Conservation (phyloP, 352 stramenopile species). For the Phytopythium helicoides region DNA sequence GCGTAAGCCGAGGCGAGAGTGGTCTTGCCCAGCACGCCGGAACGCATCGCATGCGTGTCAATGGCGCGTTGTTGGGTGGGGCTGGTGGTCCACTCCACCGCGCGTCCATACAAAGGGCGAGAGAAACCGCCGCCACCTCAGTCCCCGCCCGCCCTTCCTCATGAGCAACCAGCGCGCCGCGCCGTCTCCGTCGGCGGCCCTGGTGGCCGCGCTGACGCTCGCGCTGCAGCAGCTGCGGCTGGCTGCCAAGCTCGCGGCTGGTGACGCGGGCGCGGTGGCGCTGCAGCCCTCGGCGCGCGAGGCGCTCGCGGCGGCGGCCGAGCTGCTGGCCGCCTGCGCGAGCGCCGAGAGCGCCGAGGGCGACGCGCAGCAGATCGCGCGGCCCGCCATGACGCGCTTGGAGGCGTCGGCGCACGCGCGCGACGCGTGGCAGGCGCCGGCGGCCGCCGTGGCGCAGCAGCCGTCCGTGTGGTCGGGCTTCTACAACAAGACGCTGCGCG, state of each 20-base stretch:
- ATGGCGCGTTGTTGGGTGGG: no score
- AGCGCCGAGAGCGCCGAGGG: slow-evolving; percentile 1
- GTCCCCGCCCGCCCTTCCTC: no score
- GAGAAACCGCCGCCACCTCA: no score
- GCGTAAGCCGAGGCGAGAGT: no score
- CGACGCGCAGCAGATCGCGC: neutral
- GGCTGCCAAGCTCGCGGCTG: slow-evolving; percentile 24
- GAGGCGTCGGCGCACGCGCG: slow-evolving; percentile 33
- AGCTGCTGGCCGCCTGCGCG: slow-evolving; percentile 22
- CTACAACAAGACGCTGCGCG: slow-evolving; percentile 87
- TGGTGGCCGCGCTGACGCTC: slow-evolving; percentile 21
- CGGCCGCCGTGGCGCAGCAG: slow-evolving; percentile 25
- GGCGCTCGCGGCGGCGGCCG: slow-evolving; percentile 14
- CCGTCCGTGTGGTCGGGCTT: slow-evolving; percentile 86
- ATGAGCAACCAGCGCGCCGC: slow-evolving; percentile 28
- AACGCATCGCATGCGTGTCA: no score
- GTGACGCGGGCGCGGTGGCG: neutral
- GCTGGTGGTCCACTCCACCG: no score
- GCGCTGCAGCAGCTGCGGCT: slow-evolving; percentile 23
- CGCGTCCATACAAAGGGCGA: no score
- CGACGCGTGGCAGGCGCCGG: slow-evolving; percentile 21
- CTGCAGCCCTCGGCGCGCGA: neutral
- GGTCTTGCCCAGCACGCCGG: no score
- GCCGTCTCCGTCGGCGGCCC: neutral
- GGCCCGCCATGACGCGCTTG: slow-evolving; percentile 35